Evolutionary conservation across 441 rosid genomes (phyloP).

Genomic region (Populus hybrid): DNA sequence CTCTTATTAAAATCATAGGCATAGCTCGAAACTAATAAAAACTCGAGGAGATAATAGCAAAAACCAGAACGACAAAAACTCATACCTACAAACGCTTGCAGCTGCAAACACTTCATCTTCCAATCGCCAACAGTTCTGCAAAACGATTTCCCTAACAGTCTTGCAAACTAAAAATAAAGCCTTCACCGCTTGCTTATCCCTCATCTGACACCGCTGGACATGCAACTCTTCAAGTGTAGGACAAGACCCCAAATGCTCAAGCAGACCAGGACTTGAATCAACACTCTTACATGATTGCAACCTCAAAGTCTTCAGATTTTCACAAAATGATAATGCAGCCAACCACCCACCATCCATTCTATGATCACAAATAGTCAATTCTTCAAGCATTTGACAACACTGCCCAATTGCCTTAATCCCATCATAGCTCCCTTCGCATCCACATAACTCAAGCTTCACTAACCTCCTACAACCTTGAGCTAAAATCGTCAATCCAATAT

Average conservation of each 20-base stretch:
- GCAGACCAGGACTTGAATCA: slow-evolving; percentile 58
- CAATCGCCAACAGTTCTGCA: slow-evolving; percentile 78
- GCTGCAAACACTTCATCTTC: slow-evolving; percentile 55
- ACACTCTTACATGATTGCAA: slow-evolving; percentile 36
- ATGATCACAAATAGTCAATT: too few relatives aligned
- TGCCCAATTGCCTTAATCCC: too few relatives aligned
- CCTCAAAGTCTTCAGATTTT: too few relatives aligned
- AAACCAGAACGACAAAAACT: not conserved
- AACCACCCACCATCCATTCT: too few relatives aligned
- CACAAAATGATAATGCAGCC: too few relatives aligned
- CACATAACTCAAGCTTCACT: too few relatives aligned
- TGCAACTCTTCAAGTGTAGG: slow-evolving; percentile 62
- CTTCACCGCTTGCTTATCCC: slow-evolving; percentile 48
- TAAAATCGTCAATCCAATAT: slow-evolving; percentile 4
- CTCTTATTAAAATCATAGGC: too few relatives aligned
- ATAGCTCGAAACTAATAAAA: not conserved
- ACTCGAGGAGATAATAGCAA: not conserved
- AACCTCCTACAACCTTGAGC: too few relatives aligned
- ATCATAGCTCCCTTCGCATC: too few relatives aligned
- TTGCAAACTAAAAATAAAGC: slow-evolving; percentile 63
- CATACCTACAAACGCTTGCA: slow-evolving; percentile 64
- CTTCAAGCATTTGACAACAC: too few relatives aligned
- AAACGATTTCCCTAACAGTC: slow-evolving; percentile 54
- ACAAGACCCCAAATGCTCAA: slow-evolving; percentile 63
- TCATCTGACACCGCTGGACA: slow-evolving; percentile 58